Evolutionary conservation across 1,284 basidiomycete species (phyloP), one percentile per base, ranked within the genome.

Genomic region (Hypsizygus ulmarius): DNA sequence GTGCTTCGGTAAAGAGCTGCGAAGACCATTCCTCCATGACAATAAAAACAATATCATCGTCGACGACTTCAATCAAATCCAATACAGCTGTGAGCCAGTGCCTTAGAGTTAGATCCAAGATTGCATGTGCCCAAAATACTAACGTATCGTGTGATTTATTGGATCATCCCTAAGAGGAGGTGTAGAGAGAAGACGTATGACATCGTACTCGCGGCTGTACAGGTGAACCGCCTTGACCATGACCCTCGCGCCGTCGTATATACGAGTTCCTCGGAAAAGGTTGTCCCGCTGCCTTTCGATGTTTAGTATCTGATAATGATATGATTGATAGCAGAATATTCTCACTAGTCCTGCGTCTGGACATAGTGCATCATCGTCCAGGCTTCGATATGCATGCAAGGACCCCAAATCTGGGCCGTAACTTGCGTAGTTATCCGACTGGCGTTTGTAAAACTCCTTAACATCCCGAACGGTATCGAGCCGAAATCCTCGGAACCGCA

Each of bases 21-120:
- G 84, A 72, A 12, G 81, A 83, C 85, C 86, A 89, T 63, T 86
- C 80, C 61, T 87, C 86, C 84, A 87, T 87, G 33, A 88, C 78
- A 47, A 89, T 81, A 57, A 89, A 82, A 6, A 71, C 80, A 29
- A 84, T 59, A 42, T 70, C 62, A 45, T 84, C 79, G n/a, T 69
- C 59, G 1, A 67, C 63, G 16, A 78, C 67, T 53, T 79, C 74
- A 43, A 88, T 75, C 21, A 85, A 61, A 57, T 83, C 82, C 27
- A 85, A 63, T 12, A 88, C 71, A 39, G 86, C 85, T 88, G 56
- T 8, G 19, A 7, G 45, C 15, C 18, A 43, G 8, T 35, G 19
- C 40, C 35, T 32, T 33, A 35, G 52, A 54, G 41, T 41, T 48
- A 49, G 32, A 15, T 29, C 48, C 29, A 14, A 39, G 53, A 36